phyloP scores from a whole-genome alignment of 2,329 filamentous ascomycete species.

The Fusarium sp. region DNA sequence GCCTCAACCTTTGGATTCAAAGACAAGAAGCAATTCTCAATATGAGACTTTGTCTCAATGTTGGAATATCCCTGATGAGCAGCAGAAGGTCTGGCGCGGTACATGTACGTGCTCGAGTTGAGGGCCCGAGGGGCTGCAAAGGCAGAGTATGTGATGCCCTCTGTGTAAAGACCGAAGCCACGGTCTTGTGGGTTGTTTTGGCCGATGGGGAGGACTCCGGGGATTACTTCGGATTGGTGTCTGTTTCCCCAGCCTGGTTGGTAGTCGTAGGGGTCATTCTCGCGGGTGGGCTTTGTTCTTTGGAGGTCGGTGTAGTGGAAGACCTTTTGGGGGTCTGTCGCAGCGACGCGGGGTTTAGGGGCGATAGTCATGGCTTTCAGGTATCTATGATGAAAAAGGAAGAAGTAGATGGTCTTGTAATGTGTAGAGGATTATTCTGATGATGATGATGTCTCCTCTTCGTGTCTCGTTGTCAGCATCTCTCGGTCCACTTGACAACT shows the following conservation, averaged over 20 bases:
- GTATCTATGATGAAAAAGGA: neutral
- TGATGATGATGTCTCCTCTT: neutral
- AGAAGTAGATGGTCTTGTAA: neutral
- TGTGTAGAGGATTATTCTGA: neutral
- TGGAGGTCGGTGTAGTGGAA: conserved; percentile 33
- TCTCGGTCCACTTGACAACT: neutral
- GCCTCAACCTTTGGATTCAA: conserved; percentile 14
- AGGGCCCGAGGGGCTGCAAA: conserved; percentile 18
- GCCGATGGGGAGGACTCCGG: conserved; percentile 7
- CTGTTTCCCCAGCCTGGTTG: conserved; percentile 18
- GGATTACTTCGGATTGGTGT: conserved; percentile 28
- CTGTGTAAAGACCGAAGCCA: conserved; percentile 25
- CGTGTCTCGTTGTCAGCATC: neutral
- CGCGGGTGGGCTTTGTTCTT: conserved; percentile 18
- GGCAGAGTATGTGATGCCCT: conserved; percentile 32
- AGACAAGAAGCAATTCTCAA: conserved; percentile 25
- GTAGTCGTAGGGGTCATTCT: conserved; percentile 30
- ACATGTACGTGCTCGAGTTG: conserved; percentile 25
- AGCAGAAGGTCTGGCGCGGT: conserved; percentile 19
- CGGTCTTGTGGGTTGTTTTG: conserved; percentile 28
- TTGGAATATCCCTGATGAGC: conserved; percentile 8
- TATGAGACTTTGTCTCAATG: conserved; percentile 18
- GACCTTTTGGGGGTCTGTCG: conserved; percentile 18
- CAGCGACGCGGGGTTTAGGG: neutral
- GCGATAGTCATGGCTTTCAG: neutral